phyloP scores from a whole-genome alignment of 2,329 filamentous ascomycete genomes.

The Ilyonectria sp. region DNA sequence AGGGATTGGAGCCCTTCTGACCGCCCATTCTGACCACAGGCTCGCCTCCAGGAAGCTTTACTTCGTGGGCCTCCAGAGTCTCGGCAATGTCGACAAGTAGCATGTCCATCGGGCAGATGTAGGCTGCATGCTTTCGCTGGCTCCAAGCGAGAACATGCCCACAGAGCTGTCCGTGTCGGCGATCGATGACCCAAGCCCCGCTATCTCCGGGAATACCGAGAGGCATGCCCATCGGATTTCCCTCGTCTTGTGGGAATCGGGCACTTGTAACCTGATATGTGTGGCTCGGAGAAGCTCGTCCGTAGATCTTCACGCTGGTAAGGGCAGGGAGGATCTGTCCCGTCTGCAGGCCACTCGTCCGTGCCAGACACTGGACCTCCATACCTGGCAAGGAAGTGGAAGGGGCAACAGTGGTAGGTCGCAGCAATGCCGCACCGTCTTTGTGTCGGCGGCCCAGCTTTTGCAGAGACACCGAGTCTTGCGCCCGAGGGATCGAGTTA shows the following conservation, averaged over 20 bases:
- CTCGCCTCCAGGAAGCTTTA: conserved; percentile 79
- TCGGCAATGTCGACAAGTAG: conserved; percentile 87
- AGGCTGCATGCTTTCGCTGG: conserved; percentile 83
- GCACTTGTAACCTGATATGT: conserved; percentile 72
- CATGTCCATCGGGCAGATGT: conserved; percentile 96
- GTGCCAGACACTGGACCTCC: conserved; percentile 88
- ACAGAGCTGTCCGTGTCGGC: conserved; percentile 82
- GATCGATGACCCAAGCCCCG: conserved; percentile 93
- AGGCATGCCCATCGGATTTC: conserved; percentile 49
- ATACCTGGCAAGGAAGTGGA: conserved; percentile 78
- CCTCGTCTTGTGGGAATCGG: conserved; percentile 37
- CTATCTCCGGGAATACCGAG: conserved; percentile 88
- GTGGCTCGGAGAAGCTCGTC: conserved; percentile 84
- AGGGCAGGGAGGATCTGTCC: conserved; percentile 85
- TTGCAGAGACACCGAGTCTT: conserved; percentile 30
- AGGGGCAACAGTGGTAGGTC: conserved; percentile 72
- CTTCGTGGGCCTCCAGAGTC: conserved; percentile 78
- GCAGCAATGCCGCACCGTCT: conserved; percentile 55
- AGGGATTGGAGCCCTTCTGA: conserved; percentile 13
- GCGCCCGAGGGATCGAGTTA: conserved; percentile 74
- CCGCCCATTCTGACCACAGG: conserved; percentile 54
- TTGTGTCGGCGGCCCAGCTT: conserved; percentile 22
- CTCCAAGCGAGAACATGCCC: conserved; percentile 94
- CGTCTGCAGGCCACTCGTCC: conserved; percentile 86
- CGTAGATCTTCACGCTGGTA: conserved; percentile 89